A percentile compares a stretch with the other conserved stretches of the same genome.
These are phyloP conservation scores for Phialophora chinensis DNA, from an alignment of 2,329 filamentous ascomycete species.

Conservation along the genomic window DNA sequence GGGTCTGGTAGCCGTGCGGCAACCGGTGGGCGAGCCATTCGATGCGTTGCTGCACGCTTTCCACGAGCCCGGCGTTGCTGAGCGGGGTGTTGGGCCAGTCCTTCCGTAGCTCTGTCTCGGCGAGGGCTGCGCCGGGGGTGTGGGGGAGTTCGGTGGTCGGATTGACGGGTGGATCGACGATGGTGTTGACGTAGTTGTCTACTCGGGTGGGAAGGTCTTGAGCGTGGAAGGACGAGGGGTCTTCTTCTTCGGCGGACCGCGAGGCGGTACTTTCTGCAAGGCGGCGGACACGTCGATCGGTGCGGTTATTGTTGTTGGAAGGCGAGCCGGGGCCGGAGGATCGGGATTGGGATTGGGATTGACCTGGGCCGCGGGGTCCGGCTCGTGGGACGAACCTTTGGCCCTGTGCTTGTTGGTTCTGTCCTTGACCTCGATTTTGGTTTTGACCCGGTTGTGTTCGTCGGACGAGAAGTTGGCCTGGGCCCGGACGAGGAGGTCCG, in stretches of 20 bases:
- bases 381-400: background rate
- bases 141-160: constrained; percentile 36
- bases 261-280: constrained; percentile 16
- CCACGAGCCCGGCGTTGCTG: constrained; percentile 31
- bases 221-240: constrained; percentile 12
- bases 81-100: constrained; percentile 41
- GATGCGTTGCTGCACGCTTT: constrained; percentile 39
- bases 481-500: constrained; percentile 19
- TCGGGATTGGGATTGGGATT: background rate
- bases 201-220: constrained; percentile 18
- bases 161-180: constrained; percentile 35
- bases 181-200: constrained; percentile 30
- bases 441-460: background rate
- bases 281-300: constrained; percentile 24
- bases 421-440: constrained; percentile 3
- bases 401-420: constrained; percentile 5
- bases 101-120: constrained; percentile 31
- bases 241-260: constrained; percentile 26
- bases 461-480: background rate
- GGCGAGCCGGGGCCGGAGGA: background rate
- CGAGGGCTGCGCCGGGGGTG: constrained; percentile 31
- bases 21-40: constrained; percentile 39
- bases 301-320: constrained; percentile 10
- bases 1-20: constrained; percentile 39
- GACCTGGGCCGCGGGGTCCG: background rate